Evolutionary conservation across 306 rosid genomes (phyloP).

Genomic region (Styphnolobium japonicum): DNA sequence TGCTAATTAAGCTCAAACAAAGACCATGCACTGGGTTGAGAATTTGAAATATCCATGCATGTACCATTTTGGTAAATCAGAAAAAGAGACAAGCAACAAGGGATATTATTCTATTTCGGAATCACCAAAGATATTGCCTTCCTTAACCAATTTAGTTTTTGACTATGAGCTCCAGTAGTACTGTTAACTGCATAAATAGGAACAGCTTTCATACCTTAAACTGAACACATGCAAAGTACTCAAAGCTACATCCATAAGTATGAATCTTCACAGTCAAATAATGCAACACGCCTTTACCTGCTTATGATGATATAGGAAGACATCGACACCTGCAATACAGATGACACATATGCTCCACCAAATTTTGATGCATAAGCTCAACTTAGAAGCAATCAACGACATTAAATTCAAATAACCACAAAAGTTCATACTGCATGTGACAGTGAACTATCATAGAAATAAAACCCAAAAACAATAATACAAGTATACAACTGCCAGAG

Average conservation of each 20-base stretch:
- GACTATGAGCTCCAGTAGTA: conserved; percentile 14
- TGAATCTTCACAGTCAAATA: conserved; percentile 21
- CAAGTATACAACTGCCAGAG: conserved; percentile 37
- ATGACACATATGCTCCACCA: conserved; percentile 46
- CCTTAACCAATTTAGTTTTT: neutral
- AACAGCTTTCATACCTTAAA: conserved; percentile 6
- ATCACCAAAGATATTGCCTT: conserved; percentile 10
- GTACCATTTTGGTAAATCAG: neutral
- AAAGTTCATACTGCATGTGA: conserved; percentile 35
- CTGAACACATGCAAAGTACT: neutral
- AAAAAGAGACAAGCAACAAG: neutral
- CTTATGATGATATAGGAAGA: conserved; percentile 14
- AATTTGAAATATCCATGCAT: neutral
- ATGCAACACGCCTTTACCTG: conserved; percentile 31
- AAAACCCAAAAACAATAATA: conserved; percentile 28
- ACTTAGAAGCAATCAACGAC: conserved; percentile 27
- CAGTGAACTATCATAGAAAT: conserved; percentile 23
- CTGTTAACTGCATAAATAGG: conserved; percentile 2
- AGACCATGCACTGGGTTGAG: neutral
- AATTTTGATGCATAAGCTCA: conserved; percentile 21
- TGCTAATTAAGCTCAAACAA: conserved; percentile 6
- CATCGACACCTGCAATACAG: conserved; percentile 52
- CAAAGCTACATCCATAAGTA: neutral
- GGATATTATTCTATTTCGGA: neutral
- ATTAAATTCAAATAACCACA: conserved; percentile 32